phyloP scores from a whole-genome alignment of 306 rosid species.

The Purshia tridentata region DNA sequence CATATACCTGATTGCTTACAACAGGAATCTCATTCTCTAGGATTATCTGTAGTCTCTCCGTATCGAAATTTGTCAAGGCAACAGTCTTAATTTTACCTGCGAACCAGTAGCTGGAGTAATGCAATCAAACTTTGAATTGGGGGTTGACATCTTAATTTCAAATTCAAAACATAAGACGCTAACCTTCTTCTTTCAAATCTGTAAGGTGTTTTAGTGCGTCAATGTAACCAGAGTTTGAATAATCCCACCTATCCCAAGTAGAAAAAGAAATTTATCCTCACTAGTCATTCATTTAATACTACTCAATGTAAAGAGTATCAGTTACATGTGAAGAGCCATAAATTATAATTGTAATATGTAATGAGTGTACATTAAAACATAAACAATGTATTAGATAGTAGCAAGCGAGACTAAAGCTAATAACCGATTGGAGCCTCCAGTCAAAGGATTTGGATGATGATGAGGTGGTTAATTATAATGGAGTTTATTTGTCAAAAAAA shows the following conservation, averaged over 20 bases:
- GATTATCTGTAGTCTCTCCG: conserved; percentile 83
- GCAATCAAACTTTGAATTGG: conserved; percentile 36
- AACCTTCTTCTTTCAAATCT: conserved; percentile 87
- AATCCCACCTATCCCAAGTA: conserved; percentile 81
- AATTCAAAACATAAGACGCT: conserved; percentile 17
- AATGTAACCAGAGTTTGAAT: conserved; percentile 80
- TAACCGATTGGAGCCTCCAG: too few relatives aligned
- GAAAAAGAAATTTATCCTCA: conserved; percentile 18
- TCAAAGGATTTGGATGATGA: too few relatives aligned
- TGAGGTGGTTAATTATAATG: too few relatives aligned
- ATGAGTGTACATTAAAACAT: not conserved
- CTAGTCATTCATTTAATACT: not conserved
- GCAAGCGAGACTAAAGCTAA: too few relatives aligned
- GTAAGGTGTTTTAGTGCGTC: conserved; percentile 94
- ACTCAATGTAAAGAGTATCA: not conserved
- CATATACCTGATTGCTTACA: conserved; percentile 90
- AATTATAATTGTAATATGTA: not conserved
- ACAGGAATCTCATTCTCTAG: conserved; percentile 87
- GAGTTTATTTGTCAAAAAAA: too few relatives aligned
- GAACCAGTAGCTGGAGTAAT: conserved; percentile 30
- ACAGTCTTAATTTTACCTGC: conserved; percentile 91
- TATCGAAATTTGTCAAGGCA: conserved; percentile 88
- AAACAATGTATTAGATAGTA: not conserved
- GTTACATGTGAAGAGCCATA: not conserved
- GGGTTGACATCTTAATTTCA: conserved; percentile 5